Base-by-base conservation (phyloP, 208 protist species). In the Trichomonas tenax region DNA sequence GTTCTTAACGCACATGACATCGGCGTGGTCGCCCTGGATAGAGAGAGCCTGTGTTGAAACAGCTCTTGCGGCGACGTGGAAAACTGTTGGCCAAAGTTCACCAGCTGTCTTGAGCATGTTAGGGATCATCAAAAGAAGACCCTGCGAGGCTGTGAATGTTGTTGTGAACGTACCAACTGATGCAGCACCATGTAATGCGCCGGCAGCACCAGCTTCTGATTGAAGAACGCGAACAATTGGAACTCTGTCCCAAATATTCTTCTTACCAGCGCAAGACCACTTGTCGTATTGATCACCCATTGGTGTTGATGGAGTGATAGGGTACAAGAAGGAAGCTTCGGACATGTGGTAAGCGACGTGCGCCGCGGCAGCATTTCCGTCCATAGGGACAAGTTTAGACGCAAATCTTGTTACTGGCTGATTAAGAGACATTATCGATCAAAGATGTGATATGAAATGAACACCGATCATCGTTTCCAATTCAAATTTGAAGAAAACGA, bases 101-200 rank as follows among this genome's bases (percentile, higher is more conserved):
- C 98, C 98, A 36, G 98, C 98, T 45, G 98, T 97, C 58, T 97
- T 97, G 96, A 98, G 98, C 97, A 98, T 97, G 81, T 98, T 98
- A 34, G 98, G 98, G 31, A 98, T 97, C 98, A 98, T 98, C 9
- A 98, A 96, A 82, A 98, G 82, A 23, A 98, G 90, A 34, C 98
- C 98, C 93, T 98, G 98, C 31, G 98, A 98, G 17, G 96, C 96
- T 31, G 98, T 98, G 96, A 98, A 98, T n/a, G 98, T 98, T 15
- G 96, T 96, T 31, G 95, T 82, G 10, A 98, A 84, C 17, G 97
- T 90, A 44, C 98, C 97, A 36, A 86, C 86, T 23, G 93, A 96
- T 31, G 96, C 44, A 84, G 97, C 96, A 51, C 97, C 98, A 72
- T 98, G 98, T 17, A 98, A 51, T 38, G 97, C 97, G 58, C 97